Percentiles rank a stretch among this genome's conserved stretches.
phyloP scores from a whole-genome alignment of 1,284 basidiomycete species.

The Sporisorium exsertum region DNA sequence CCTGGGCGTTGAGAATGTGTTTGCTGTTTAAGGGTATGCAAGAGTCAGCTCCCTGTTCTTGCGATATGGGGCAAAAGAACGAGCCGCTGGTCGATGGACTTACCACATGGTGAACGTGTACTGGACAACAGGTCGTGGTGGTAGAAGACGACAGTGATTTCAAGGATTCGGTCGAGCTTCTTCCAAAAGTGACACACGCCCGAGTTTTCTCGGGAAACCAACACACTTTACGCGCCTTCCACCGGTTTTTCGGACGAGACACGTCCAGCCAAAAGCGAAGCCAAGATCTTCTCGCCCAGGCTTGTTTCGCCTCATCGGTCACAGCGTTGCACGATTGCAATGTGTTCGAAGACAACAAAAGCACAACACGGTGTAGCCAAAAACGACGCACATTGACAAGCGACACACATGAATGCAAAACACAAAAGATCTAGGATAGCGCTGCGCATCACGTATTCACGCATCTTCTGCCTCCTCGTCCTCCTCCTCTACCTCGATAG shows the following conservation, averaged over 20 bases:
- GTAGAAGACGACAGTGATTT: no score
- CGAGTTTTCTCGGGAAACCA: constrained; percentile 24
- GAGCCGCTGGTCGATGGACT: neutral
- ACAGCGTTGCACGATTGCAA: no score
- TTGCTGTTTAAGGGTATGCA: constrained; percentile 49
- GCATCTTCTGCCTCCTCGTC: constrained; percentile 27
- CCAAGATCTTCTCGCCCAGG: no score
- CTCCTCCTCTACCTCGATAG: constrained; percentile 61
- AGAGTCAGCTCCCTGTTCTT: neutral
- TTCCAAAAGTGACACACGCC: constrained; percentile 14
- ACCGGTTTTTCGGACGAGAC: constrained; percentile 22
- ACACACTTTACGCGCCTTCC: constrained; percentile 35
- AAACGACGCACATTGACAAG: neutral
- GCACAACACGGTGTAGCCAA: no score
- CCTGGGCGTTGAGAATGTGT: constrained; percentile 68
- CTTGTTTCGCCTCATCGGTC: no score
- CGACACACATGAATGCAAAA: neutral
- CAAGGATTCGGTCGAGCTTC: no score
- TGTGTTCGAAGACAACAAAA: no score
- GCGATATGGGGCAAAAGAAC: neutral
- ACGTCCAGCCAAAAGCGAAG: neutral
- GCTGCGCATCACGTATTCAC: constrained; percentile 1
- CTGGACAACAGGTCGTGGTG: neutral
- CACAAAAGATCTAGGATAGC: no score
- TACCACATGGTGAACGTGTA: constrained; percentile 25